These are phyloP conservation scores for Hericium rajendrae DNA, from an alignment of 768 basidiomycete genomes.

Conservation along the genomic window DNA sequence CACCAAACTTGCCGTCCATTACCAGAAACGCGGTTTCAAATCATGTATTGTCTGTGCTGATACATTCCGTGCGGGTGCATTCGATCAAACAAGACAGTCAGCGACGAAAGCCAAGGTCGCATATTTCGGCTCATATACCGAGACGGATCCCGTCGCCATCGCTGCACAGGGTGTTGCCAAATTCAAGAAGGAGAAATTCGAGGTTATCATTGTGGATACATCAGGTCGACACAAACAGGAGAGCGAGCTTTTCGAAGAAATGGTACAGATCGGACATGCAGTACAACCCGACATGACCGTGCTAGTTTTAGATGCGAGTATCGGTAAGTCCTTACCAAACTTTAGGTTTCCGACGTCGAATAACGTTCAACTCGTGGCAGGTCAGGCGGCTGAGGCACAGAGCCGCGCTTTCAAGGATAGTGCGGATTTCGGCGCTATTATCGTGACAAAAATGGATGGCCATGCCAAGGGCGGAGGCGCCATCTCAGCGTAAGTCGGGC, in stretches of 20 bases:
- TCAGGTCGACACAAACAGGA: constrained; percentile 97
- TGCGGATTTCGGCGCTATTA: constrained; percentile 95
- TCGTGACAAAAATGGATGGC: constrained; percentile 99
- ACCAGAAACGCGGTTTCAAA: constrained; percentile 94
- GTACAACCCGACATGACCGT: constrained; percentile 97
- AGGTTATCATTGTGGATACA: constrained; percentile 98
- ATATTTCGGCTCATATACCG: constrained; percentile 98
- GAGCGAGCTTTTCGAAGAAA: constrained; percentile 92
- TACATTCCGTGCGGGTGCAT: constrained; percentile 98
- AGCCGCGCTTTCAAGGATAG: constrained; percentile 96
- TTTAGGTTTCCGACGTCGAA: background rate
- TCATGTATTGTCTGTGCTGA: constrained; percentile 97
- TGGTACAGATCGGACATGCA: constrained; percentile 92
- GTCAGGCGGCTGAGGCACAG: constrained; percentile 97
- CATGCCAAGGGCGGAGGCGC: constrained; percentile 99
- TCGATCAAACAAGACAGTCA: constrained; percentile 98
- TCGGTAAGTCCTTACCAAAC: constrained; percentile 40
- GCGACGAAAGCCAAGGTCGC: constrained; percentile 98
- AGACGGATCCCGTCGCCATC: constrained; percentile 94
- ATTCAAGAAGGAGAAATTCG: constrained; percentile 97
- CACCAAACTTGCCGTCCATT: constrained; percentile 96
- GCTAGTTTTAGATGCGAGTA: constrained; percentile 92
- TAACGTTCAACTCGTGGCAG: constrained; percentile 21
- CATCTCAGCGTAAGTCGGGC: constrained; percentile 81
- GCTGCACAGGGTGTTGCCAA: constrained; percentile 92